Percentiles rank a stretch among this genome's conserved stretches.
Evolutionary conservation across 352 stramenopile species (phyloP).

Genomic region (Peronosclerospora sorghi): DNA sequence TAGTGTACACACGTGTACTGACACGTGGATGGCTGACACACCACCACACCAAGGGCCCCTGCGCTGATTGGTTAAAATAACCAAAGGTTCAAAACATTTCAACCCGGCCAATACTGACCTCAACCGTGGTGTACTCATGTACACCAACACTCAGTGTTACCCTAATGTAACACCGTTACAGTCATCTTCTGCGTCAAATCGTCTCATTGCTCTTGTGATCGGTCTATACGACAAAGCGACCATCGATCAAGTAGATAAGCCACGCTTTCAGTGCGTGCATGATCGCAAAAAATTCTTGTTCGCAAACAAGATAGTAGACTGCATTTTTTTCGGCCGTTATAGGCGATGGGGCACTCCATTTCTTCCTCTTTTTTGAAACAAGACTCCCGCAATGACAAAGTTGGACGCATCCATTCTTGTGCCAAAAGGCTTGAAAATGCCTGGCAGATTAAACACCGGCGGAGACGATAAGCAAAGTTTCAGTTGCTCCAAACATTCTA

Average conservation of each 20-base stretch:
- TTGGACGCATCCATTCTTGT: constrained; percentile 1
- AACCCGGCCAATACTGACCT: no score
- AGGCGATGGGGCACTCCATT: constrained; percentile 4
- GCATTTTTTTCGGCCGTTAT: no score
- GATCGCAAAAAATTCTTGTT: neutral
- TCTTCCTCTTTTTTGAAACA: constrained; percentile 1
- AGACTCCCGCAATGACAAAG: neutral
- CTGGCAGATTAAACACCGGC: neutral
- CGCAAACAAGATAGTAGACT: neutral
- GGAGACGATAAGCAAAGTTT: neutral
- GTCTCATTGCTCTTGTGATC: neutral
- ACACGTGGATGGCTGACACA: no score
- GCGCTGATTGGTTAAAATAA: no score
- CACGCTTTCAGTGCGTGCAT: neutral
- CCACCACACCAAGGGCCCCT: no score
- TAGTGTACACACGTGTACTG: no score
- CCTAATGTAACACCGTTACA: no score
- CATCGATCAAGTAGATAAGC: neutral
- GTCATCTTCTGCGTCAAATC: neutral
- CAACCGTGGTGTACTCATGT: no score
- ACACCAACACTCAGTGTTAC: no score
- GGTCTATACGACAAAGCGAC: neutral
- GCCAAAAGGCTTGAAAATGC: constrained; percentile 1
- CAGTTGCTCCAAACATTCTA: neutral
- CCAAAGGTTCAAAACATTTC: no score